phyloP scores from a whole-genome alignment of 495 filamentous ascomycete genomes.

The Penicillium lividum region DNA sequence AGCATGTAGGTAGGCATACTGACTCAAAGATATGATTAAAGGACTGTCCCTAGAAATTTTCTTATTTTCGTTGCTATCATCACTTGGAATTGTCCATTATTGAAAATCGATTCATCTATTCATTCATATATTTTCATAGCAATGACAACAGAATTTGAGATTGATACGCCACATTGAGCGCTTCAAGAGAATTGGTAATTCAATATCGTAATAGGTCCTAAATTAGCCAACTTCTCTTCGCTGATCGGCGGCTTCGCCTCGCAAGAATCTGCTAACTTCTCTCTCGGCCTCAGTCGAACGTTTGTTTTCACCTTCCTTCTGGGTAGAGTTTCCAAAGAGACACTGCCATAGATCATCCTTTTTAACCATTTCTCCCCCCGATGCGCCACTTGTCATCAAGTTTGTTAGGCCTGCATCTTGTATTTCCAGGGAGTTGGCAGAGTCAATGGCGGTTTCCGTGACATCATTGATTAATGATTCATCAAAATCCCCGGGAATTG shows the following conservation, averaged over 20 bases:
- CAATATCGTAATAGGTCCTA: not conserved
- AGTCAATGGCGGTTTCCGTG: slow-evolving; percentile 66
- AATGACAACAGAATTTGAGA: too few relatives aligned
- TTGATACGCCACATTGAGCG: not conserved
- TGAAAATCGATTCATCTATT: too few relatives aligned
- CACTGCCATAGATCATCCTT: slow-evolving; percentile 87
- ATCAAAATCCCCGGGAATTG: slow-evolving; percentile 28
- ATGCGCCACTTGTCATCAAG: slow-evolving; percentile 67
- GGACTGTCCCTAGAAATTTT: too few relatives aligned
- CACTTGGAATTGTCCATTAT: too few relatives aligned
- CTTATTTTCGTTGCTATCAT: too few relatives aligned
- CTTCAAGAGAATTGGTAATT: not conserved
- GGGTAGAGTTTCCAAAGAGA: slow-evolving; percentile 63
- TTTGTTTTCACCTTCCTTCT: slow-evolving; percentile 22
- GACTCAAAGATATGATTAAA: too few relatives aligned
- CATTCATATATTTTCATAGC: too few relatives aligned
- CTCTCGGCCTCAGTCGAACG: slow-evolving; percentile 31
- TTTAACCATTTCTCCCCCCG: slow-evolving; percentile 78
- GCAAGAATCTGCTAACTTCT: slow-evolving; percentile 46
- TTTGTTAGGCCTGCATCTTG: slow-evolving; percentile 65
- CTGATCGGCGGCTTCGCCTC: slow-evolving; percentile 50
- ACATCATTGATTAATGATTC: slow-evolving; percentile 31
- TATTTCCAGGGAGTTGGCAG: slow-evolving; percentile 80
- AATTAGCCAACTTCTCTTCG: slow-evolving; percentile 23
- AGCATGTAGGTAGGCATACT: too few relatives aligned